phyloP scores from a whole-genome alignment of 805 yeast species.

The Candida krabiensis region DNA sequence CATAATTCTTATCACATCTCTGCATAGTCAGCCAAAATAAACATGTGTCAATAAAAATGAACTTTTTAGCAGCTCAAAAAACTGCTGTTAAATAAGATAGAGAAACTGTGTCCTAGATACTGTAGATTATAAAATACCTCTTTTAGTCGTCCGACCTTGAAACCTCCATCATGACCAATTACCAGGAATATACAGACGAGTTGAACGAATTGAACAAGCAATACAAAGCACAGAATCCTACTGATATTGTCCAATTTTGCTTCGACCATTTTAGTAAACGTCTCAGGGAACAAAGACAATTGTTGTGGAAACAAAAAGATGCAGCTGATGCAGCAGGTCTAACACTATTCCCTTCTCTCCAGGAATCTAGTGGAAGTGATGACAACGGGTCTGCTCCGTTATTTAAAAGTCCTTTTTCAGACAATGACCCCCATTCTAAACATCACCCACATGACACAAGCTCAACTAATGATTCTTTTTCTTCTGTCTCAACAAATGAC shows the following conservation, averaged over 20 bases:
- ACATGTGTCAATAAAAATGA: too few relatives aligned
- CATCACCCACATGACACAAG: slow-evolving; percentile 32
- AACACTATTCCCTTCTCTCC: slow-evolving; percentile 26
- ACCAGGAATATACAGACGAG: slow-evolving; percentile 38
- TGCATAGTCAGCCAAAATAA: too few relatives aligned
- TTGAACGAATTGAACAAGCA: slow-evolving; percentile 64
- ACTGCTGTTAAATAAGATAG: too few relatives aligned
- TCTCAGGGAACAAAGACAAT: slow-evolving; percentile 57
- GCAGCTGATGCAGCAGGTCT: slow-evolving; percentile 53
- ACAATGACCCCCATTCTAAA: slow-evolving; percentile 60
- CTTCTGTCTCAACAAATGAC: slow-evolving; percentile 8
- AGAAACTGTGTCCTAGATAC: too few relatives aligned
- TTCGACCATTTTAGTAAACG: slow-evolving; percentile 67
- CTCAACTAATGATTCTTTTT: slow-evolving; percentile 3
- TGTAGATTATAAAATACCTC: too few relatives aligned
- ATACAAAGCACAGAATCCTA: slow-evolving; percentile 53
- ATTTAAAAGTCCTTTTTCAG: slow-evolving; percentile 63
- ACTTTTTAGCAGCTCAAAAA: too few relatives aligned
- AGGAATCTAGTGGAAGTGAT: slow-evolving; percentile 19
- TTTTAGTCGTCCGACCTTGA: too few relatives aligned
- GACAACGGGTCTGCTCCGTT: slow-evolving; percentile 31
- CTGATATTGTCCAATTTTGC: slow-evolving; percentile 72
- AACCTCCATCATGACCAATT: slow-evolving; percentile 19
- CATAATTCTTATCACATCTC: too few relatives aligned
- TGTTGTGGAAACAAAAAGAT: slow-evolving; percentile 49